Conservation (phyloP, 176 grass and related monocot genomes). For the Rhipidocladum racemiflorum region DNA sequence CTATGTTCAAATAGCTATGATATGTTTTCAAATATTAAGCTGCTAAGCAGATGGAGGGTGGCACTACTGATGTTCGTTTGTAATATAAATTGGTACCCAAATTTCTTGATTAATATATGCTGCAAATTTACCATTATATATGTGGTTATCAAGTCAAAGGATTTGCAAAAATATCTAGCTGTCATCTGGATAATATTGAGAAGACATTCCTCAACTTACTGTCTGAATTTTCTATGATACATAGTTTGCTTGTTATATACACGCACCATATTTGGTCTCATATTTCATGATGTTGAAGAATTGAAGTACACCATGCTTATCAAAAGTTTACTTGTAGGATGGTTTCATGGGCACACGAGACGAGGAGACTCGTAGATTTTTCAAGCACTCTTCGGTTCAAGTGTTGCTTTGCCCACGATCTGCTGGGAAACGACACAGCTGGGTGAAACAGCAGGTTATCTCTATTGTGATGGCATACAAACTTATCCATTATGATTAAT, state of each 20-base stretch:
- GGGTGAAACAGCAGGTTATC: conserved; percentile 74
- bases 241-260: background rate
- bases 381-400: conserved; percentile 91
- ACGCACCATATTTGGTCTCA: background rate
- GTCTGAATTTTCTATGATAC: background rate
- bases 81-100: background rate
- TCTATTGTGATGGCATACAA: conserved; percentile 18
- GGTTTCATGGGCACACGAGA: conserved; percentile 76
- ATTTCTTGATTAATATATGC: conserved; percentile 11
- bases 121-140: conserved; percentile 1
- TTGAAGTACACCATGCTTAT: conserved; percentile 18
- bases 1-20: background rate
- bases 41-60: background rate
- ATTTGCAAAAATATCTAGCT: background rate
- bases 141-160: background rate
- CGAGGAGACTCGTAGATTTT: conserved; percentile 79
- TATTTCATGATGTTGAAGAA: conserved; percentile 31
- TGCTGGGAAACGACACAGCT: conserved; percentile 71
- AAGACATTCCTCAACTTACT: conserved; percentile 4
- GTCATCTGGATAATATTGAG: background rate
- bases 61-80: background rate
- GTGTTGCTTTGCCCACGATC: conserved; percentile 75
- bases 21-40: conserved; percentile 11
- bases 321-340: conserved; percentile 31
- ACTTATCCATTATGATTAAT: conserved; percentile 7